phyloP scores from a whole-genome alignment of 164 flowering plant genomes.

The Stephania cephalantha region DNA sequence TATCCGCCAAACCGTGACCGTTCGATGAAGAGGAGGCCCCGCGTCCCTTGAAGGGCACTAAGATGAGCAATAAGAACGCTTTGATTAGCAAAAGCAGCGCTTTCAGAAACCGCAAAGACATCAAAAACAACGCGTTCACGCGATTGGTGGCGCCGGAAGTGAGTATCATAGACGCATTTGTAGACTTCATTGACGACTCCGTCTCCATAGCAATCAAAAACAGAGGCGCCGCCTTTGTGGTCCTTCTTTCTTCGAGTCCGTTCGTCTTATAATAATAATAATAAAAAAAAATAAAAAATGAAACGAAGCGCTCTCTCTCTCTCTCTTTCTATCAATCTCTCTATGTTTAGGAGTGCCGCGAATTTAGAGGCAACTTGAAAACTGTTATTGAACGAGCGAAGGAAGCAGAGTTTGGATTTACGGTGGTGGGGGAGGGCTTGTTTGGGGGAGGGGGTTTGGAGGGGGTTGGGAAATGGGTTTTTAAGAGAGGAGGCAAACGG shows the following conservation, averaged over 20 bases:
- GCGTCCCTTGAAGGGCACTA: slow-evolving; percentile 38
- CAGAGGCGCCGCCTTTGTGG: background rate
- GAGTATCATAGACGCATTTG: slow-evolving; percentile 20
- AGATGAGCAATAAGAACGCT: slow-evolving; percentile 34
- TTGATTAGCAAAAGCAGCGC: slow-evolving; percentile 30
- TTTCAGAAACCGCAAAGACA: slow-evolving; percentile 38
- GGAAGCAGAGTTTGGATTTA: background rate
- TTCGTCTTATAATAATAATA: too few species aligned
- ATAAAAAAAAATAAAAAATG: background rate
- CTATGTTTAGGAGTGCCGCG: background rate
- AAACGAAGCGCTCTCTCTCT: background rate
- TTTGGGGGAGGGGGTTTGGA: background rate
- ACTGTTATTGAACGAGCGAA: background rate
- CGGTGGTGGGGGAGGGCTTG: background rate
- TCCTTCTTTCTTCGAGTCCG: background rate
- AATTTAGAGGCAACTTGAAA: background rate
- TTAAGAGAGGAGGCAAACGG: background rate
- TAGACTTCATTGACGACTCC: background rate
- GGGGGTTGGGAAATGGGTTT: background rate
- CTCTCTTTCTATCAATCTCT: too few species aligned
- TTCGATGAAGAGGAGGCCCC: slow-evolving; percentile 5
- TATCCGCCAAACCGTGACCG: slow-evolving; percentile 13
- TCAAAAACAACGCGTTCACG: slow-evolving; percentile 33
- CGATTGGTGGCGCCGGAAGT: slow-evolving; percentile 71
- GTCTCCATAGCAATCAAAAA: background rate